phyloP scores from a whole-genome alignment of 345 rosid genomes.

The Salix koriyanagi region DNA sequence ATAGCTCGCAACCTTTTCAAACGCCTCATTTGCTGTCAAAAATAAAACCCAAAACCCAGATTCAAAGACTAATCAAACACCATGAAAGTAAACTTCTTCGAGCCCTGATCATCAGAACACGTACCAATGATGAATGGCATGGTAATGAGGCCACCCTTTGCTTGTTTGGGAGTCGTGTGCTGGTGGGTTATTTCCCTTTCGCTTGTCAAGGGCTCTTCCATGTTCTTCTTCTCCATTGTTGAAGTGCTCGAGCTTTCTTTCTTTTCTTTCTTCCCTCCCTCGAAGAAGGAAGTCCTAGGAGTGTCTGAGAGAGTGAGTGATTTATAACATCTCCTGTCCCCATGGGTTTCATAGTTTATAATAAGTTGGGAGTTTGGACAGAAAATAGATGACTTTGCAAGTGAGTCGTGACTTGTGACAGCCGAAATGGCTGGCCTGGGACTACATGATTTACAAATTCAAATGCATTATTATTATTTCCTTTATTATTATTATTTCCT shows the following conservation, averaged over 20 bases:
- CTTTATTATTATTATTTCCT: background rate
- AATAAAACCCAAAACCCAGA: background rate
- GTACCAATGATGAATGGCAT: conserved; percentile 62
- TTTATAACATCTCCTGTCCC: conserved; percentile 26
- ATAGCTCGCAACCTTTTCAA: conserved; percentile 55
- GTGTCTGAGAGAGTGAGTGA: background rate
- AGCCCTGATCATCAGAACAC: background rate
- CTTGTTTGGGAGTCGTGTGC: conserved; percentile 10
- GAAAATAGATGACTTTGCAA: conserved; percentile 10
- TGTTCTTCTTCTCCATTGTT: conserved; percentile 29
- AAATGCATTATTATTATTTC: background rate
- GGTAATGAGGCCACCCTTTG: conserved; percentile 46
- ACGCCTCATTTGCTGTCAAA: conserved; percentile 52
- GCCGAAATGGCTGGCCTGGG: background rate
- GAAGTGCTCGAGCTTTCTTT: background rate
- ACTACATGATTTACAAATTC: background rate
- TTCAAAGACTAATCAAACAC: background rate
- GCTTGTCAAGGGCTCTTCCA: conserved; percentile 33
- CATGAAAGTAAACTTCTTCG: background rate
- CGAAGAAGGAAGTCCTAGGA: background rate
- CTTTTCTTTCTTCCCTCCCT: background rate
- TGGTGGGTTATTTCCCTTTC: conserved; percentile 20
- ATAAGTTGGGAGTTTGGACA: conserved; percentile 2
- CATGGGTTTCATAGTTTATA: conserved; percentile 21
- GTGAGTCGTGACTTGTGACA: conserved; percentile 14